Conservation (phyloP, 1,284 basidiomycete genomes). For the Sporisorium iseilematis-ciliati region DNA sequence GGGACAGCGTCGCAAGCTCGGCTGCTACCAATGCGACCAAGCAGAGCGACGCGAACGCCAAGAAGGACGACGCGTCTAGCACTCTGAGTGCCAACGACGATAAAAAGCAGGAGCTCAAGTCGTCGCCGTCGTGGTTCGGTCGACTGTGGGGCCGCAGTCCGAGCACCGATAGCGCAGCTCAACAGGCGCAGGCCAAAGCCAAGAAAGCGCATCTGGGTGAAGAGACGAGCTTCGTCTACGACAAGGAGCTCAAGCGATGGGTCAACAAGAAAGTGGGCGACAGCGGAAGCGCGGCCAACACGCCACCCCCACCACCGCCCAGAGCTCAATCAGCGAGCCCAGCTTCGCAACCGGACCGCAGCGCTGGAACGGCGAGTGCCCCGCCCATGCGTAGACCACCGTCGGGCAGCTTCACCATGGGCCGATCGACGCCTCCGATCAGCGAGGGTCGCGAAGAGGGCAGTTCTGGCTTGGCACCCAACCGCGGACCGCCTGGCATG, state of each 20-base stretch:
- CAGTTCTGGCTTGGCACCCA: constrained; percentile 32
- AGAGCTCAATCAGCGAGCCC: constrained; percentile 62
- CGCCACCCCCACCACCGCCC: constrained; percentile 61
- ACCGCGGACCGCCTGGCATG: constrained; percentile 25
- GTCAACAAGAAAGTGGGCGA: constrained; percentile 84
- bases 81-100: constrained; percentile 25
- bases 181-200: constrained; percentile 59
- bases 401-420: constrained; percentile 26
- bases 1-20: constrained; percentile 30
- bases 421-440: constrained; percentile 49
- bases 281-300: constrained; percentile 48
- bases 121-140: constrained; percentile 78
- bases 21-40: constrained; percentile 13
- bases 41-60: constrained; percentile 21
- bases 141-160: constrained; percentile 71
- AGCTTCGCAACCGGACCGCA: constrained; percentile 46
- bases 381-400: constrained; percentile 41
- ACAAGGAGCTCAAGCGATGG: constrained; percentile 94
- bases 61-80: constrained; percentile 18
- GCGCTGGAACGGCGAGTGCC: constrained; percentile 32
- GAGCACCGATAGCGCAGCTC: constrained; percentile 69
- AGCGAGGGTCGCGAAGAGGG: constrained; percentile 42
- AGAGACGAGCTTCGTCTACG: constrained; percentile 90
- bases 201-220: constrained; percentile 87
- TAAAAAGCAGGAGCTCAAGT: constrained; percentile 57